Evolutionary conservation across 768 basidiomycete genomes (phyloP).

Genomic region (Termitomyces sp.): DNA sequence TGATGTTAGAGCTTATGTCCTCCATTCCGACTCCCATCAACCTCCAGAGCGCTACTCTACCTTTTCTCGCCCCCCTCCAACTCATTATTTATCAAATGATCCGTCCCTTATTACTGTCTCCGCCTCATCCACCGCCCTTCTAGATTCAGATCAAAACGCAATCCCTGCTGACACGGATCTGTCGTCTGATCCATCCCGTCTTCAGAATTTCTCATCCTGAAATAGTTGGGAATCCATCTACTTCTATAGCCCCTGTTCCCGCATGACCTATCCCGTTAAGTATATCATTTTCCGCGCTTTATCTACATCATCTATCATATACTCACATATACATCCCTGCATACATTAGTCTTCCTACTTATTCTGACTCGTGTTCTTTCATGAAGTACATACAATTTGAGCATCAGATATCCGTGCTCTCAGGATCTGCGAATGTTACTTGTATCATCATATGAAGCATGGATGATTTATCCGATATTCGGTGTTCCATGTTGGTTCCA

Average conservation of each 20-base stretch:
- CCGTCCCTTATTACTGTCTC: not conserved
- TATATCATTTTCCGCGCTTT: not conserved
- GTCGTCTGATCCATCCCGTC: slow-evolving; percentile 7
- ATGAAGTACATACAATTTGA: slow-evolving; percentile 4
- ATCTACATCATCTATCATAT: slow-evolving; percentile 13
- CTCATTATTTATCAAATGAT: not conserved
- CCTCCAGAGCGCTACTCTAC: slow-evolving; percentile 18
- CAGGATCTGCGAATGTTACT: slow-evolving; percentile 8
- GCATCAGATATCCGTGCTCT: slow-evolving; percentile 6
- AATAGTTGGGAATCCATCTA: slow-evolving; percentile 10
- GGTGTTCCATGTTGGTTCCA: not conserved
- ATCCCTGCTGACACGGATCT: not conserved
- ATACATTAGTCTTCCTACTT: slow-evolving; percentile 12
- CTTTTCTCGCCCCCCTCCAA: slow-evolving; percentile 36
- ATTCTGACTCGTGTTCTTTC: slow-evolving; percentile 2
- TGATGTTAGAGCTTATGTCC: slow-evolving; percentile 62
- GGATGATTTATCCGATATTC: not conserved
- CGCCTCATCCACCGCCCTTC: not conserved
- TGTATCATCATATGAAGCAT: not conserved
- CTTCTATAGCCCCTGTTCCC: slow-evolving; percentile 8
- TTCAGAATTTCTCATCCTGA: slow-evolving; percentile 6
- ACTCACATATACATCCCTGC: slow-evolving; percentile 10
- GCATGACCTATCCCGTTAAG: slow-evolving; percentile 10
- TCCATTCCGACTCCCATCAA: slow-evolving; percentile 20
- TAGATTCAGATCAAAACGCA: not conserved